Conservation (phyloP, 768 basidiomycete genomes). For the Chalciporus piperatus region DNA sequence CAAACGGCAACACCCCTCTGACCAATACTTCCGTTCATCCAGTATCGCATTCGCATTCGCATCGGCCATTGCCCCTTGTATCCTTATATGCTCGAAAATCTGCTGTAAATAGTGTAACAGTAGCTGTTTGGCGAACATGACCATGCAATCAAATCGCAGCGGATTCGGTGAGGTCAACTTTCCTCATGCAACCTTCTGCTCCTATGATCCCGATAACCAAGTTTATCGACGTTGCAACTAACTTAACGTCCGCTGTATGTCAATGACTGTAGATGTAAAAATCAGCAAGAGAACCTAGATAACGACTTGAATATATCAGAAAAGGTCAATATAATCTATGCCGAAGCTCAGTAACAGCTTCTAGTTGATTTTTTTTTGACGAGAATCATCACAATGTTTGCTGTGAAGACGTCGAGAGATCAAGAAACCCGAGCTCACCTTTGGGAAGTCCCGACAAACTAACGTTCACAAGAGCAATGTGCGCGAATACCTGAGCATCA, state of each 20-base stretch:
- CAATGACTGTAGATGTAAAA: neutral
- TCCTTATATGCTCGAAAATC: neutral
- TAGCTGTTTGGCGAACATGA: no score
- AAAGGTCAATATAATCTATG: constrained; percentile 48
- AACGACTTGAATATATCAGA: constrained; percentile 31
- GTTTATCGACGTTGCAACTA: no score
- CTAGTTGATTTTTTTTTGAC: constrained; percentile 66
- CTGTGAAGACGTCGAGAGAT: neutral
- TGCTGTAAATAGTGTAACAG: neutral
- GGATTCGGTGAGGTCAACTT: neutral
- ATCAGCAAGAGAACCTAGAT: neutral
- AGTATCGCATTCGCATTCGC: neutral
- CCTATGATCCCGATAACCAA: no score
- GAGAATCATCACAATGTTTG: constrained; percentile 19
- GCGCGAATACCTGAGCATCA: neutral
- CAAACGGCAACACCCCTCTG: neutral
- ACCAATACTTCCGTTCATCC: neutral
- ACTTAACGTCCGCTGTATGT: no score
- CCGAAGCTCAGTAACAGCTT: constrained; percentile 84
- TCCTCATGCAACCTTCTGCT: no score
- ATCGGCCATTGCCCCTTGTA: neutral
- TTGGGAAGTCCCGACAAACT: neutral
- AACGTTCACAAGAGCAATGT: rapidly evolving
- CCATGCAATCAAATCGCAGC: neutral
- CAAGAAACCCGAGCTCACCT: constrained; percentile 8